Base-by-base conservation (phyloP, 2,329 filamentous ascomycete genomes). In the Fusarium sp. region DNA sequence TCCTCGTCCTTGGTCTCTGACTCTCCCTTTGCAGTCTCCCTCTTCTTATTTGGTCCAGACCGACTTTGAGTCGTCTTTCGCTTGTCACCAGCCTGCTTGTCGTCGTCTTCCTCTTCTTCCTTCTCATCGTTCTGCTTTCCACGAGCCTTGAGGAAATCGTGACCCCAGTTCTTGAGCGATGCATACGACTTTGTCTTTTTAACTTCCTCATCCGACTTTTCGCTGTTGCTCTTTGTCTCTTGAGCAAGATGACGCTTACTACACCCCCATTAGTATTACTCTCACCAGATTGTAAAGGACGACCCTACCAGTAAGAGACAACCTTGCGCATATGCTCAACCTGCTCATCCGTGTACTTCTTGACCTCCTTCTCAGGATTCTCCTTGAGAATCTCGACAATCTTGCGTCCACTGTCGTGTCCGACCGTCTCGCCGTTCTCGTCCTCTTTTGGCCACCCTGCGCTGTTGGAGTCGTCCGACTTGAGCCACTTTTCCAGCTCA, bases 211-310 rank as follows among this genome's bases (percentile, higher is more conserved):
- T 78, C 69, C 0, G 84, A 79, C 59, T 89, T 88, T 72, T 91
- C 83, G 65, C 85, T 82, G 75, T 92, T 91, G 36, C 84, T 85
- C 70, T 85, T 87, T 64, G 87, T 85, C 79, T 93, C 91, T 74
- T 92, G 90, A 0, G 90, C 91, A 0, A 93, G 81, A 81, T 92
- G 91, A 6, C 90, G 84, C 78, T 92, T 93, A 78, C 83, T 85
- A 9, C 4, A 8, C 0, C n/a, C 3, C 14, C 2, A 2, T 61
- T 3, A 61, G 31, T 2, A 5, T 14, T 16, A 2, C 6, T 7
- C 1, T 17, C 17, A 53, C 8, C 36, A 20, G 12, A 17, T 11
- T 4, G 14, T 1, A 14, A 38, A 14, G 12, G 12, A 33, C 10
- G 2, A 24, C 2, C 81, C 46, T 71, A 84, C 83, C 88, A 91